These are phyloP conservation scores for Suillus clintonianus DNA, from an alignment of 768 basidiomycete genomes.

Conservation along the genomic window DNA sequence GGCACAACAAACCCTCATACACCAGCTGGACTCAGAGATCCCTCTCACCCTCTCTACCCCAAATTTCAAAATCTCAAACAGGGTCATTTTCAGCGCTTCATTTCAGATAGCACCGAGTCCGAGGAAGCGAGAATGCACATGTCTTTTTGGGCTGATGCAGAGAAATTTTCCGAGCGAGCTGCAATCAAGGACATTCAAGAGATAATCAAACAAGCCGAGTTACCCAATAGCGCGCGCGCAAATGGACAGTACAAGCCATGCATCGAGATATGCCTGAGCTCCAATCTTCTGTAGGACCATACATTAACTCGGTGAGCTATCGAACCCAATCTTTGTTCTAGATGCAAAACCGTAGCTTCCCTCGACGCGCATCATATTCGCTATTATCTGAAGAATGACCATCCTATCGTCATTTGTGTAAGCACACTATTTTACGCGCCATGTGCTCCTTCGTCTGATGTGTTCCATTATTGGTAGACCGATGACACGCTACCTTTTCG, in stretches of 20 bases:
- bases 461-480: conserved; percentile 48
- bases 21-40: conserved; percentile 12
- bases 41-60: conserved; percentile 22
- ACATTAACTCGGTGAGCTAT: background rate
- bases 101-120: conserved; percentile 18
- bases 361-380: conserved; percentile 75
- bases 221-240: background rate
- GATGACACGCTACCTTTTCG: conserved; percentile 82
- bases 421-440: background rate
- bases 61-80: conserved; percentile 24
- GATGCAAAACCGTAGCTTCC: conserved; percentile 66
- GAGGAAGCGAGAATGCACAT: conserved; percentile 2
- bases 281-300: conserved; percentile 66
- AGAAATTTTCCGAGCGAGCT: conserved; percentile 20
- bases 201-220: conserved; percentile 10
- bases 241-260: conserved; percentile 46
- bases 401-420: conserved; percentile 80
- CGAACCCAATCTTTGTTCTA: conserved; percentile 22
- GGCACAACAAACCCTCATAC: background rate
- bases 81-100: conserved; percentile 23
- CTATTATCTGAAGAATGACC: conserved; percentile 60
- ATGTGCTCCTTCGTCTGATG: background rate
- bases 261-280: conserved; percentile 81
- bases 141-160: conserved; percentile 10
- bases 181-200: conserved; percentile 24